A percentile compares a stretch with the other conserved stretches of the same genome.
Conservation (phyloP, 1,284 basidiomycete species). For the Irpex sp. region DNA sequence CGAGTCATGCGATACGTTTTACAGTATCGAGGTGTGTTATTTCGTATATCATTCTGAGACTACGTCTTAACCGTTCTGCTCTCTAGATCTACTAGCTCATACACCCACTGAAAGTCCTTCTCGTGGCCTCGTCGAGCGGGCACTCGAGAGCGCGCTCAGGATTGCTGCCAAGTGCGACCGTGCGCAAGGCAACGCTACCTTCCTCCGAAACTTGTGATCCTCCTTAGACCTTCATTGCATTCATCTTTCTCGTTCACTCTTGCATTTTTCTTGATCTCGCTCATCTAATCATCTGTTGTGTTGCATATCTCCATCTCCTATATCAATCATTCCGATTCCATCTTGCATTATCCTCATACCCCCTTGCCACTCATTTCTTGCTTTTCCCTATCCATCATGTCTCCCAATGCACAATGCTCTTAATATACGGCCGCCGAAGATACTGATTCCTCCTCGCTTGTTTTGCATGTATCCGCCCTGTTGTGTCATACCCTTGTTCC, state of each 20-base stretch:
- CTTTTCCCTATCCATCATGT: background rate
- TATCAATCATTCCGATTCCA: background rate
- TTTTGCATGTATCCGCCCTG: background rate
- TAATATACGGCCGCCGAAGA: background rate
- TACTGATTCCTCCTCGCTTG: background rate
- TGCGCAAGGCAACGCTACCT: slow-evolving; percentile 57
- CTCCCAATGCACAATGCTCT: background rate
- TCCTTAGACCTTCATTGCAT: background rate
- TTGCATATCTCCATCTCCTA: background rate
- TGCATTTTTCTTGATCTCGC: background rate
- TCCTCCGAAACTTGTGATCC: slow-evolving; percentile 27
- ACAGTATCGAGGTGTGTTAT: slow-evolving; percentile 52
- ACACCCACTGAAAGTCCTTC: slow-evolving; percentile 39
- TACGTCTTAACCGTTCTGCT: background rate
- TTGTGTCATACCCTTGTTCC: too few species aligned
- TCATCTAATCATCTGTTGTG: background rate
- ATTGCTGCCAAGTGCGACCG: slow-evolving; percentile 62
- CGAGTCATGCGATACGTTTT: slow-evolving; percentile 65
- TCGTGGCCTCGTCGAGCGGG: slow-evolving; percentile 47
- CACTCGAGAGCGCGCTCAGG: slow-evolving; percentile 49
- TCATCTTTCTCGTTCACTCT: background rate
- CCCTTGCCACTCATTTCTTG: background rate
- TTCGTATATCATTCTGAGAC: background rate
- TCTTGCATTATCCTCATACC: background rate
- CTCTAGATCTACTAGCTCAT: slow-evolving; percentile 37